Conservation (phyloP, 179 eudicot species). For the Spergularia azorica region DNA sequence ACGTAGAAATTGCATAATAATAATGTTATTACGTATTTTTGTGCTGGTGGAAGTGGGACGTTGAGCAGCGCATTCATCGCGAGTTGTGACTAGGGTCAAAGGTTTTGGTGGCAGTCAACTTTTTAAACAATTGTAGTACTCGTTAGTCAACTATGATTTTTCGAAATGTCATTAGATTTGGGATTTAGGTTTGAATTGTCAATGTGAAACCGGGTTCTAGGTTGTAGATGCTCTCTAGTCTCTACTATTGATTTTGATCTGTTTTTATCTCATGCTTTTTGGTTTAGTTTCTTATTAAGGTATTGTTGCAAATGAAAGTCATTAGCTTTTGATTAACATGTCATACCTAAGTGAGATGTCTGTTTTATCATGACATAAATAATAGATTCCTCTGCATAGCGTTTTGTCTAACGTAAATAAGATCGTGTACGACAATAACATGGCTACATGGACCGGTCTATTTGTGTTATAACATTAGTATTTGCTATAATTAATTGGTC, state of each 20-base stretch:
- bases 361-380: too few species aligned
- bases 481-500: too few species aligned
- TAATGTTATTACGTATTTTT: neutral
- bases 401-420: too few species aligned
- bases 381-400: too few species aligned
- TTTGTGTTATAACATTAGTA: too few species aligned
- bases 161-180: constrained; percentile 1
- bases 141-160: constrained; percentile 21
- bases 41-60: constrained; percentile 20
- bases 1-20: neutral
- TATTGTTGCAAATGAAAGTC: too few species aligned
- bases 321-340: too few species aligned
- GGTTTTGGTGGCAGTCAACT: constrained; percentile 30
- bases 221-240: constrained; percentile 11
- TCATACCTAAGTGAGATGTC: too few species aligned
- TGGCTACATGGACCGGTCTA: too few species aligned
- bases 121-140: neutral
- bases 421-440: too few species aligned
- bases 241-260: neutral
- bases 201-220: constrained; percentile 23
- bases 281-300: neutral
- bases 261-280: neutral
- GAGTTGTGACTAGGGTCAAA: constrained; percentile 27
- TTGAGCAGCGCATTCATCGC: constrained; percentile 37
- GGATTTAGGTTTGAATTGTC: constrained; percentile 22